These are phyloP conservation scores for Bidens hawaiensis DNA, from an alignment of 140 eudicot species.

Conservation along the genomic window DNA sequence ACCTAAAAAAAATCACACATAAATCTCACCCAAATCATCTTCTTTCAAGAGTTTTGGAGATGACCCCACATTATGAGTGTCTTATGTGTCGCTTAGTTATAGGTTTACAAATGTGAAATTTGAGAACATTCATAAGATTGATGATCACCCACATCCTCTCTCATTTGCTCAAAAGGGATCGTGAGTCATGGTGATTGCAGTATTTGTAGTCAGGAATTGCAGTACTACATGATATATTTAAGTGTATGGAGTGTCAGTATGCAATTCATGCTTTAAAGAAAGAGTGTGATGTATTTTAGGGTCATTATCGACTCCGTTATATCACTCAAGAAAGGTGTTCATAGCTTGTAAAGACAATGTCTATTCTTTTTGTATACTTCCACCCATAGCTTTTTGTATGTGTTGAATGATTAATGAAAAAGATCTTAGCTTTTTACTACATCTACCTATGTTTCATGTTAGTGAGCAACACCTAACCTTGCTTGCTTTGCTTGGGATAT, in stretches of 20 bases:
- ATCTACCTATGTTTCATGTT: too few species aligned
- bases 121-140: neutral
- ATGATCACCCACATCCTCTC: conserved; percentile 3
- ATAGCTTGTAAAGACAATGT: too few species aligned
- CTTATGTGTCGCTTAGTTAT: neutral
- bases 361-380: too few species aligned
- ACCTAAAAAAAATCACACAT: neutral
- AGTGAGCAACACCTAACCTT: too few species aligned
- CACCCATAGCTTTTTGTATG: too few species aligned
- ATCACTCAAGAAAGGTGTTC: too few species aligned
- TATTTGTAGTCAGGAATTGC: neutral
- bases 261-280: neutral
- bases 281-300: neutral
- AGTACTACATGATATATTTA: neutral
- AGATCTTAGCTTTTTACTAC: too few species aligned
- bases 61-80: neutral
- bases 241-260: neutral
- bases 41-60: neutral
- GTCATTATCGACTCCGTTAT: neutral
- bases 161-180: neutral
- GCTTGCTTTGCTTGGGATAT: too few species aligned
- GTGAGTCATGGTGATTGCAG: neutral
- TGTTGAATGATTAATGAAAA: too few species aligned
- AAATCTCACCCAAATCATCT: conserved; percentile 1
- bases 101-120: neutral